Conservation (phyloP, 2,329 filamentous ascomycete species). For the Exophiala bonariae region DNA sequence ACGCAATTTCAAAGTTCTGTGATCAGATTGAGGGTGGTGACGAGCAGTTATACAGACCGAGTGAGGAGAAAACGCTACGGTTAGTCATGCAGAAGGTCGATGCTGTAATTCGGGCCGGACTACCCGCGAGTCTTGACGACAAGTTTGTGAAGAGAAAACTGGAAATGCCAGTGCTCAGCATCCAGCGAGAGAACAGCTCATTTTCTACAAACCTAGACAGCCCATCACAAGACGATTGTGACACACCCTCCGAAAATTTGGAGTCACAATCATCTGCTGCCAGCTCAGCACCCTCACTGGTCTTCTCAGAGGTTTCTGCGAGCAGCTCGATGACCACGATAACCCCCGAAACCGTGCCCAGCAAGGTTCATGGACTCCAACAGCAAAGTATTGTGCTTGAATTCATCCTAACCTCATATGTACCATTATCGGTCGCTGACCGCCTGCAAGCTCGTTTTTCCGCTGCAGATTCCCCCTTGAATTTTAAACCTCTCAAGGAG, state of each 20-base stretch:
- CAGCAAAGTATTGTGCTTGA: slow-evolving; percentile 50
- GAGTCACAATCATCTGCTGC: slow-evolving; percentile 30
- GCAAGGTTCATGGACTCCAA: slow-evolving; percentile 44
- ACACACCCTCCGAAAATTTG: slow-evolving; percentile 13
- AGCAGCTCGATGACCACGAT: slow-evolving; percentile 37
- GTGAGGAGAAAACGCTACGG: slow-evolving; percentile 65
- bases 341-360: slow-evolving; percentile 33
- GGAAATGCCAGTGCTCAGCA: slow-evolving; percentile 71
- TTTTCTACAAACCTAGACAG: slow-evolving; percentile 27
- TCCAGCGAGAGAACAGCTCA: slow-evolving; percentile 58
- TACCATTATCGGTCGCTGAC: slow-evolving; percentile 39
- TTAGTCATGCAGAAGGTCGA: slow-evolving; percentile 71
- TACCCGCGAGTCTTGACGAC: slow-evolving; percentile 82
- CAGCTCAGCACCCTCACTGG: slow-evolving; percentile 33
- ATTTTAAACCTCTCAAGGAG: slow-evolving; percentile 70
- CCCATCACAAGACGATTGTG: slow-evolving; percentile 34
- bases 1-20: slow-evolving; percentile 69
- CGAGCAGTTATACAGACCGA: slow-evolving; percentile 82
- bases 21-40: slow-evolving; percentile 81
- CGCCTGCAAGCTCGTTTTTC: slow-evolving; percentile 29
- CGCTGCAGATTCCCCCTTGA: slow-evolving; percentile 45
- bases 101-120: slow-evolving; percentile 61
- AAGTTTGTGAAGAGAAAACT: slow-evolving; percentile 75
- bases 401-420: slow-evolving; percentile 52
- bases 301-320: slow-evolving; percentile 39